Evolutionary conservation across 257 asterid species (phyloP), one percentile per base, ranked within the genome.

Genomic region (Lycium ferocissimum): DNA sequence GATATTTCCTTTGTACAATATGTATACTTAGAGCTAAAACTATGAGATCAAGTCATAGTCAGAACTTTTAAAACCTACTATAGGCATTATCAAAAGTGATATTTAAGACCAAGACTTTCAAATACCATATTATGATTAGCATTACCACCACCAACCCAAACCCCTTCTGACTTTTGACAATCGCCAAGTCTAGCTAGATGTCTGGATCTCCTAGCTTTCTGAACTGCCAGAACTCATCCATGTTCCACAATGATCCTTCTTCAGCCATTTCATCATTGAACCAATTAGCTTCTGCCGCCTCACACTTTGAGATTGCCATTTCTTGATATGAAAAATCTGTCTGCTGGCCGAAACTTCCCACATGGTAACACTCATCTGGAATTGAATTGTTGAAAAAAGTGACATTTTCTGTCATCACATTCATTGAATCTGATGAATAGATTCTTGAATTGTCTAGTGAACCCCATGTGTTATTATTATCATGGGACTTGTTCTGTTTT

Each of bases 181-280:
- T 43, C 18, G 9, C 6, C 80, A 18, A 45, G 38, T 72, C 18
- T 72, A 72, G 6, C 45, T 73, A 87, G 83, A 84, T 37, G 22
- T 86, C 89, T 79, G 71, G 56, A 73, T 89, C 89, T 37, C 65
- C 90, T 7, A 85, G 72, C 85, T 86, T 91, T 87, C 89, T 87
- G 79, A 88, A 86, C 65, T 93, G 90, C 97, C 95, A 92, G 82
- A 91, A 54, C 22, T 95, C 97, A 90, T 91, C 97, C 75, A 84
- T 88, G 86, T 90, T 88, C 94, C 97, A 94, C 76, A 88, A 84
- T 75, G 90, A 54, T 67, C 80, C 75, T 59, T 84, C 86, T 59
- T 84, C 86, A 33, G 88, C 78, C 43, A 87, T 51, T 38, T 93
- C 93, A 72, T 91, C 90, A 20, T 81, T 89, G 1, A 91, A 89